These are phyloP conservation scores for Chrysoporthe puriensis DNA, from an alignment of 2,329 filamentous ascomycete species.

Conservation along the genomic window DNA sequence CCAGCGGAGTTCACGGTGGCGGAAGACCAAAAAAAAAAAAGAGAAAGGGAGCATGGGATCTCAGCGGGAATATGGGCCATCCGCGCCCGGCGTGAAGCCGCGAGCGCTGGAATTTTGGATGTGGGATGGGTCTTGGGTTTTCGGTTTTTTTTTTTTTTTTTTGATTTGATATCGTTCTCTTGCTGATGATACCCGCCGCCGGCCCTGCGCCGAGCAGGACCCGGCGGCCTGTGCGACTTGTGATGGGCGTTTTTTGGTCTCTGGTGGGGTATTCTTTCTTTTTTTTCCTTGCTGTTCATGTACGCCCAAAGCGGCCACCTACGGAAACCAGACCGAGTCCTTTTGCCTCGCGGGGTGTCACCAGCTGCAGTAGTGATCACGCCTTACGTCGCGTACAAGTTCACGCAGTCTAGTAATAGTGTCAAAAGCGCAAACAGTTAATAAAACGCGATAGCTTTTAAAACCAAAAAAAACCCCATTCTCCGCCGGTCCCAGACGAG, in stretches of 20 bases:
- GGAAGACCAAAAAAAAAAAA: neutral
- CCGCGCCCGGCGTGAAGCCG: neutral
- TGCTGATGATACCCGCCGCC: slow-evolving; percentile 2
- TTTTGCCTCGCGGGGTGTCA: neutral
- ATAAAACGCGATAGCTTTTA: too few species aligned
- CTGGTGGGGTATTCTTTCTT: neutral
- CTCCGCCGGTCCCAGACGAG: too few species aligned
- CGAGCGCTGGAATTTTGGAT: neutral
- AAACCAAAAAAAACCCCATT: too few species aligned
- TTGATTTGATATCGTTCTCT: neutral
- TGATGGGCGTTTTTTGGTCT: neutral
- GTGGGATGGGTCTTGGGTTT: neutral
- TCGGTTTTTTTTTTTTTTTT: neutral
- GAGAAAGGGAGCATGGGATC: neutral
- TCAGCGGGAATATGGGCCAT: neutral
- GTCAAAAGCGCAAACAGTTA: too few species aligned
- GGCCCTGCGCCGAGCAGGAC: neutral
- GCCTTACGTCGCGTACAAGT: neutral
- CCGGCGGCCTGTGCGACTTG: neutral
- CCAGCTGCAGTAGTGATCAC: neutral
- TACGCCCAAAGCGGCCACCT: neutral
- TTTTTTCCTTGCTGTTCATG: neutral
- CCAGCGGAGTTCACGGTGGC: neutral
- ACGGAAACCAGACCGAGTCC: neutral
- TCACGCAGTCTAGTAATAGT: too few species aligned